Base-by-base conservation (phyloP, 2,329 filamentous ascomycete species). In the Nakataea oryzae region DNA sequence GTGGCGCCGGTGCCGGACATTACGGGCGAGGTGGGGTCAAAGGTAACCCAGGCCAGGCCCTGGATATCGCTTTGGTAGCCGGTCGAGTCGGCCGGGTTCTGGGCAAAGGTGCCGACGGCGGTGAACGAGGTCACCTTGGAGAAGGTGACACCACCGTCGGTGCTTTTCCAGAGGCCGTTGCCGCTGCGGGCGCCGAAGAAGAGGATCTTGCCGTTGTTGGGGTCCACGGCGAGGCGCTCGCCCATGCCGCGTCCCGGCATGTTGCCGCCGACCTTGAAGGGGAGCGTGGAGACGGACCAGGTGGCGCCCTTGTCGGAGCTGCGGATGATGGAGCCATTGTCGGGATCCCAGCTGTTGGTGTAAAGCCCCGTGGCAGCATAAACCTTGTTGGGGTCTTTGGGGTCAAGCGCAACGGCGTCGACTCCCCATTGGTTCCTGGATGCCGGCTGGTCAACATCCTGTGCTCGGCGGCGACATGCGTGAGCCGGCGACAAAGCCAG, bases 211-310 rank as follows among this genome's bases (percentile, higher is more conserved):
- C 81, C 79, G 66, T 83, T 81, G 57, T 80, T 77, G 2, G 83
- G 83, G 67, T 86, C 83, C 11, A 86, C 77, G 2, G 81, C 82
- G 6, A 86, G 77, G 17, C 83, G 76, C 68, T 85, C 83, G 21
- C 83, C 83, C 70, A 79, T 80, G 9, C 83, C 83, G 30, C 83
- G 78, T 2, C 83, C 83, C 9, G 83, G 82, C 81, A 85, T 85
- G 68, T 86, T 86, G 0, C 83, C 83, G 9, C 83, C 83, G 57
- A 84, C 80, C 68, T 86, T 86, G 74, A 86, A 86, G 2, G 80
- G 75, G 0, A 86, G 74, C 7, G 73, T 71, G 0, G 79, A 78
- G 26, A 75, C 73, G 1, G 73, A 67, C 79, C 81, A 86, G 0
- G 82, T 84, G 3, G 70, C 71, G 1, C 83, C 83, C 66, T 77